Percentiles rank a stretch among this genome's conserved stretches.
Evolutionary conservation across 345 rosid species (phyloP).

Genomic region (Citrus hindsii): DNA sequence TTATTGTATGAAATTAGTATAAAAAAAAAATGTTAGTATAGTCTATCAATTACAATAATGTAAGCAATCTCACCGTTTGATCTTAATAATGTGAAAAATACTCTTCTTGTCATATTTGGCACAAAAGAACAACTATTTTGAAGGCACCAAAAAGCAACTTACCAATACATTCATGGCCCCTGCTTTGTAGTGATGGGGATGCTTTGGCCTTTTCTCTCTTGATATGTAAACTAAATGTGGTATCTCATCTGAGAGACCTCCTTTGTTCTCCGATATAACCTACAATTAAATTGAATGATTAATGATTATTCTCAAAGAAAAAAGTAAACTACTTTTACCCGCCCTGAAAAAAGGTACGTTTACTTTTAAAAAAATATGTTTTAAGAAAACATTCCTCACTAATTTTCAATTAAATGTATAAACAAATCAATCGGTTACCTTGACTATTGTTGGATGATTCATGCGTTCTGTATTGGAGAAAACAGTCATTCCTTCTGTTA

Average conservation of each 20-base stretch:
- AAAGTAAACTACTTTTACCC: too few species aligned
- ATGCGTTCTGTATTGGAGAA: constrained; percentile 32
- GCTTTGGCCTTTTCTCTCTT: constrained; percentile 57
- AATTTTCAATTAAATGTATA: not conserved
- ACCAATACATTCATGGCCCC: constrained; percentile 83
- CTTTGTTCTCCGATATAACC: constrained; percentile 53
- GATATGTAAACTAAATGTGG: constrained; percentile 66
- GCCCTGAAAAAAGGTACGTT: too few species aligned
- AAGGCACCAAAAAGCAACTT: not conserved
- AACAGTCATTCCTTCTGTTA: constrained; percentile 30
- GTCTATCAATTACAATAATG: too few species aligned
- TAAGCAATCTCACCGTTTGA: too few species aligned
- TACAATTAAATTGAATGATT: constrained; percentile 7
- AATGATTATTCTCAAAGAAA: too few species aligned
- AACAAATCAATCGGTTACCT: constrained; percentile 29
- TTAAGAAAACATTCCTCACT: too few species aligned
- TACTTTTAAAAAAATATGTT: too few species aligned
- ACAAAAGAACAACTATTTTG: too few species aligned
- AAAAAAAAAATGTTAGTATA: too few species aligned
- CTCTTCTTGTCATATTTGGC: too few species aligned
- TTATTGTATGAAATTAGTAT: not conserved
- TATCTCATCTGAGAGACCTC: constrained; percentile 24
- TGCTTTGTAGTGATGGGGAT: constrained; percentile 61
- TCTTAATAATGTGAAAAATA: too few species aligned
- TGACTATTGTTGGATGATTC: constrained; percentile 59